phyloP scores from a whole-genome alignment of 129 eudicot genomes.

The Tanacetum coccineum region DNA sequence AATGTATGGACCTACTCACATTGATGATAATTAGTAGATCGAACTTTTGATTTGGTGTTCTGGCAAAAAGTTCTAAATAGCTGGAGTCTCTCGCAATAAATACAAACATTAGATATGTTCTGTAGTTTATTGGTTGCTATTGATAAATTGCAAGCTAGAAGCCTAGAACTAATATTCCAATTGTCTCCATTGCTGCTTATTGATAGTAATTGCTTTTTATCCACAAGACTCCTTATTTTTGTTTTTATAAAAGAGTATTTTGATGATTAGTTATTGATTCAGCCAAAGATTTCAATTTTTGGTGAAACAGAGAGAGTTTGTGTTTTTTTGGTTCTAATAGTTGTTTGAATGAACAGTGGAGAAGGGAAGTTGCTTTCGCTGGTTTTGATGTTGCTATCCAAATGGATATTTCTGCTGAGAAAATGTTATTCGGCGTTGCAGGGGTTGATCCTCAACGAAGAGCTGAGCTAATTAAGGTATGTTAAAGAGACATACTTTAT shows the following conservation, averaged over 20 bases:
- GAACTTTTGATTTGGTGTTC: background rate
- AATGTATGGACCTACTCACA: background rate
- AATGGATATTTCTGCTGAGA: slow-evolving; percentile 97
- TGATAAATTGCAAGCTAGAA: background rate
- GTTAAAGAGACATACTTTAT: background rate
- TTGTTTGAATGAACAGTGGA: slow-evolving; percentile 56
- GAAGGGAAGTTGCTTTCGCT: slow-evolving; percentile 97
- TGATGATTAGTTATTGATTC: background rate
- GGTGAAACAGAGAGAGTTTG: background rate
- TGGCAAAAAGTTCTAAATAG: background rate
- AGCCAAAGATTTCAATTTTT: background rate
- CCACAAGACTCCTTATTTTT: background rate
- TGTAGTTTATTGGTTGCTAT: background rate
- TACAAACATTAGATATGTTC: background rate
- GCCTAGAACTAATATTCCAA: slow-evolving; percentile 1
- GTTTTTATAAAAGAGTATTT: background rate
- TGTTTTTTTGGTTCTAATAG: slow-evolving; percentile 16
- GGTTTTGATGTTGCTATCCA: slow-evolving; percentile 97
- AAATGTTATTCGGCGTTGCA: slow-evolving; percentile 84
- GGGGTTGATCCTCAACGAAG: slow-evolving; percentile 83
- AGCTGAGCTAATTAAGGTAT: slow-evolving; percentile 75
- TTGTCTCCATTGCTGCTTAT: background rate
- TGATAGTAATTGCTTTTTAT: background rate
- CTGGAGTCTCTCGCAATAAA: background rate
- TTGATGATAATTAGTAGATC: background rate